Evolutionary conservation across 129 eudicot species (phyloP).

Genomic region (Mikania micrantha): DNA sequence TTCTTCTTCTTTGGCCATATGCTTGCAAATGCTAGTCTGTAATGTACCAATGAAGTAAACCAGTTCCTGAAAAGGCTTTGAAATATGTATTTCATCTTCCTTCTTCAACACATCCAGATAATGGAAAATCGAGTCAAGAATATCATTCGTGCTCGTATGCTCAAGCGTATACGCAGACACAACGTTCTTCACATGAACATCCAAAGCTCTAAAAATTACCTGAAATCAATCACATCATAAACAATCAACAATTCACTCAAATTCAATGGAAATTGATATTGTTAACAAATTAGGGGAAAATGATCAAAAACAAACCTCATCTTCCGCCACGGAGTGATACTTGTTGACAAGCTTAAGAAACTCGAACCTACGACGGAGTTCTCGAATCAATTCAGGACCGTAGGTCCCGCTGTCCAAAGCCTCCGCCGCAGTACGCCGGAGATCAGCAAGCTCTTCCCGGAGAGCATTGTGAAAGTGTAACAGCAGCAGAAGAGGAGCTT

Average conservation of each 20-base stretch:
- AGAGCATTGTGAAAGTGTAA: constrained; percentile 70
- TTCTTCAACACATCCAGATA: constrained; percentile 44
- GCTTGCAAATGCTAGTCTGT: constrained; percentile 57
- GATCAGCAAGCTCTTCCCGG: constrained; percentile 49
- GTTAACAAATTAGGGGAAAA: constrained; percentile 1
- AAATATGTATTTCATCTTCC: constrained; percentile 23
- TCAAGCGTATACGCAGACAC: constrained; percentile 70
- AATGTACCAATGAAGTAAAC: constrained; percentile 53
- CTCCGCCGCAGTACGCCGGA: constrained; percentile 44
- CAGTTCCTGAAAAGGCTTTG: constrained; percentile 57
- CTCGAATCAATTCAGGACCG: constrained; percentile 27
- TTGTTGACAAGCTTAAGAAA: constrained; percentile 61
- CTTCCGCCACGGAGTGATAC: constrained; percentile 86
- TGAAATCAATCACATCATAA: too few relatives aligned
- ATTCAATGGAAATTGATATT: too few relatives aligned
- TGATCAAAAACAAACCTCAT: constrained; percentile 57
- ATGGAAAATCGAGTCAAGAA: constrained; percentile 41
- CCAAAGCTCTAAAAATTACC: constrained; percentile 85
- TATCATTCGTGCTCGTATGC: constrained; percentile 61
- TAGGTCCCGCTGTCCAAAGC: constrained; percentile 28
- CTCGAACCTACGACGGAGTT: constrained; percentile 56
- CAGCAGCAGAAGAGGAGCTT: constrained; percentile 55
- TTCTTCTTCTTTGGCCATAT: constrained; percentile 93
- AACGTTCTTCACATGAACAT: constrained; percentile 71
- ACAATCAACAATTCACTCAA: too few relatives aligned